Base-by-base conservation (phyloP, 805 yeast species). In the Citeromyces matritensis region DNA sequence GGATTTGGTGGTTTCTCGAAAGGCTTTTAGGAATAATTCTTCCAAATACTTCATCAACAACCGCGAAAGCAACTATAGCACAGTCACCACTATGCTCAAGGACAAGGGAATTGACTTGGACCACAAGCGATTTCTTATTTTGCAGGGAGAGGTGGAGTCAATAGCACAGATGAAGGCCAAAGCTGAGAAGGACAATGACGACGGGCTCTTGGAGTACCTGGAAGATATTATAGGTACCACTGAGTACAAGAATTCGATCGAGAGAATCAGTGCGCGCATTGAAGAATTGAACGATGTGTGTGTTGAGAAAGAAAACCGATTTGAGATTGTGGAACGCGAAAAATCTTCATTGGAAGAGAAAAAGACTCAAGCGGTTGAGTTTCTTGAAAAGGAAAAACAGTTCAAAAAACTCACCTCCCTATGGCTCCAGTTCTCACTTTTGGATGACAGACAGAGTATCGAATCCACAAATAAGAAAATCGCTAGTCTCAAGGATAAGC, bases 91-190 rank as follows among this genome's bases (percentile, higher is more conserved):
- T 1, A 56, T 82, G 23, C 60, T 91, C 31, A 75, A 73, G 40
- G 74, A 67, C 11, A 73, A 84, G 47, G 98, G 97, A 4, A 80
- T 91, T 36, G 98, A 91, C 52, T 62, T 91, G 38, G 94, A 86
- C 42, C 98, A 91, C 53, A 91, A 91, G 48, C 65, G 99, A 42
- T 91, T 91, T 44, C 63, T 91, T 42, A 93, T 91, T 47, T 59
- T 91, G 29, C 99, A 91, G 55, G 99, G 99, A 49, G 99, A 91
- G 50, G 98, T 91, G 27, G 99, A 91, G 57, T 78, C 86, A 40
- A 91, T 91, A 46, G 96, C 98, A 0, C 96, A 91, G 50, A 93
- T 91, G 99, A 88, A 88, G 48, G 81, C 99, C 8, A 91, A 88
- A 47, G 97, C 96, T 0, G 96, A 91, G 45, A 70, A 63, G 31